A percentile compares a stretch with the other conserved stretches of the same genome.
phyloP scores from a whole-genome alignment of 345 rosid species.

The Hypericum perforatum region DNA sequence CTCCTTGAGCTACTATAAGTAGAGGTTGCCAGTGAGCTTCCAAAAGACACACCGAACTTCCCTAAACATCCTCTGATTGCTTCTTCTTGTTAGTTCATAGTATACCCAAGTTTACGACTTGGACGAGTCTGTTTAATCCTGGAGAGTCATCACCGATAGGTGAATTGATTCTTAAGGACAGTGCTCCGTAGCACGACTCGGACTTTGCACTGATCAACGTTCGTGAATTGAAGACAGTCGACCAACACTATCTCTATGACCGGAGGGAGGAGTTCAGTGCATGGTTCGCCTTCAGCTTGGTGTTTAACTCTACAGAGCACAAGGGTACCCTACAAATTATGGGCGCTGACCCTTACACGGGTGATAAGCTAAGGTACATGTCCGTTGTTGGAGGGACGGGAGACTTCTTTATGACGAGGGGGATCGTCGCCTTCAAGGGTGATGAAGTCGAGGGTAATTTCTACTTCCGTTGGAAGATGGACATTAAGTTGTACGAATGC shows the following conservation, averaged over 20 bases:
- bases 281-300: conserved; percentile 2
- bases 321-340: background rate
- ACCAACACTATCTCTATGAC: conserved; percentile 57
- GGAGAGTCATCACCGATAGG: too few relatives aligned
- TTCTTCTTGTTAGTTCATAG: too few relatives aligned
- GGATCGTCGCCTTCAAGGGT: background rate
- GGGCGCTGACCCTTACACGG: background rate
- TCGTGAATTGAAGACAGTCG: too few relatives aligned
- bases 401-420: conserved; percentile 3
- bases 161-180: too few relatives aligned
- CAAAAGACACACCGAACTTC: too few relatives aligned
- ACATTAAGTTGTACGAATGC: conserved; percentile 1
- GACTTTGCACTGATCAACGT: too few relatives aligned
- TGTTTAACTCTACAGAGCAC: conserved; percentile 4
- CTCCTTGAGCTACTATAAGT: too few relatives aligned
- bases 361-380: background rate
- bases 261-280: conserved; percentile 33
- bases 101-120: too few relatives aligned
- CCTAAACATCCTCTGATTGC: too few relatives aligned
- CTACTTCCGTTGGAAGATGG: conserved; percentile 5
- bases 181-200: too few relatives aligned
- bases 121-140: too few relatives aligned
- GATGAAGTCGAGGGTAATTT: background rate
- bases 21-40: too few relatives aligned
- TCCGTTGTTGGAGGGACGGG: conserved; percentile 2